A percentile compares a stretch with the other conserved stretches of the same genome.
Conservation (phyloP, 345 rosid genomes). For the Psidium guajava region DNA sequence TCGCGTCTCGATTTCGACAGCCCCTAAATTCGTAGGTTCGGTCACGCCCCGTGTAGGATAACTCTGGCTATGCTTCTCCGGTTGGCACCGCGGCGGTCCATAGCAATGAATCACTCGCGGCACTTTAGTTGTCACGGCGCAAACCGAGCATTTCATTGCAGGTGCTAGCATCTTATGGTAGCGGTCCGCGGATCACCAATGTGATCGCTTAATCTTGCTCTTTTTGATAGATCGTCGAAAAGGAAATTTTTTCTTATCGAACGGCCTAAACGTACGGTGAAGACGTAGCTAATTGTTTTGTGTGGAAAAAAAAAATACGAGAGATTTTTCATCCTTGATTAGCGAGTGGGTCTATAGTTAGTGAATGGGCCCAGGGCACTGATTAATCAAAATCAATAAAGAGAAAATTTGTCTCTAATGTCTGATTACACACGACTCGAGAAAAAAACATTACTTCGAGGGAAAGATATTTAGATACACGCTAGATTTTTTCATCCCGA, state of each 20-base stretch:
- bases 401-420: no score
- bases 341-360: no score
- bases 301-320: background rate
- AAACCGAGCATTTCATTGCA: background rate
- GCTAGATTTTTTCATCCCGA: no score
- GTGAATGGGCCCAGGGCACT: no score
- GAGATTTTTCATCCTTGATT: background rate
- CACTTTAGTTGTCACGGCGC: background rate
- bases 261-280: background rate
- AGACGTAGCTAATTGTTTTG: no score
- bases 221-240: background rate
- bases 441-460: no score
- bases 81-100: accelerated
- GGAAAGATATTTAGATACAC: no score
- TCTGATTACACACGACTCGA: no score
- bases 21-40: background rate
- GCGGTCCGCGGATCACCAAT: accelerated
- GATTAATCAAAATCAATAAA: no score
- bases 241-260: background rate
- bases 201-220: background rate
- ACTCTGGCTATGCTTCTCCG: accelerated
- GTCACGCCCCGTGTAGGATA: accelerated
- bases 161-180: background rate
- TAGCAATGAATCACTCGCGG: accelerated
- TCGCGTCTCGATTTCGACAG: background rate